phyloP scores from a whole-genome alignment of 2,329 filamentous ascomycete genomes.

The Ilyonectria sp. region DNA sequence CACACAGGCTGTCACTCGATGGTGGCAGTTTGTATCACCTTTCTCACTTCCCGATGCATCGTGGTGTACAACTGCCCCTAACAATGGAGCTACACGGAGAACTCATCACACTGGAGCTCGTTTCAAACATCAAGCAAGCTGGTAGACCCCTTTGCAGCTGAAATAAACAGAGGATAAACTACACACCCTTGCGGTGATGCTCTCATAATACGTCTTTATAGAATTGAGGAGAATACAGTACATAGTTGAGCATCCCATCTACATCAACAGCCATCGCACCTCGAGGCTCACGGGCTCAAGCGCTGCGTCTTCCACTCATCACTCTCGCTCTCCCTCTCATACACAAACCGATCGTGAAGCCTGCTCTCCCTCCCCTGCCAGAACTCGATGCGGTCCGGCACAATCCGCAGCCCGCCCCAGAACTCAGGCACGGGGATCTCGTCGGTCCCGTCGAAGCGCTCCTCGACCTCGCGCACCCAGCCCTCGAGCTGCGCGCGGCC shows the following conservation, averaged over 20 bases:
- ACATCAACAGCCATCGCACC: too few species aligned
- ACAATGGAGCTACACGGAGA: too few species aligned
- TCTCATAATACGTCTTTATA: not conserved
- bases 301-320: conserved; percentile 78
- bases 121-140: not conserved
- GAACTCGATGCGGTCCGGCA: conserved; percentile 92
- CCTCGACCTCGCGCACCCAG: conserved; percentile 83
- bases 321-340: conserved; percentile 72
- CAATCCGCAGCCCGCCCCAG: conserved; percentile 92
- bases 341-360: conserved; percentile 94
- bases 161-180: not conserved
- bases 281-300: conserved; percentile 74
- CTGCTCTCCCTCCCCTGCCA: conserved; percentile 94
- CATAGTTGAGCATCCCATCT: not conserved
- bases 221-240: not conserved
- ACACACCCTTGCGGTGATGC: not conserved
- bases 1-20: too few species aligned
- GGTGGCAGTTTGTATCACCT: too few species aligned
- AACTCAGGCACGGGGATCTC: conserved; percentile 92
- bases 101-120: too few species aligned
- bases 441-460: conserved; percentile 80
- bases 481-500: conserved; percentile 82
- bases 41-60: too few species aligned
- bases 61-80: too few species aligned
- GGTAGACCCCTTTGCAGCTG: not conserved